Evolutionary conservation across 1,284 basidiomycete genomes (phyloP).

Genomic region (Hymenochaete sp.): DNA sequence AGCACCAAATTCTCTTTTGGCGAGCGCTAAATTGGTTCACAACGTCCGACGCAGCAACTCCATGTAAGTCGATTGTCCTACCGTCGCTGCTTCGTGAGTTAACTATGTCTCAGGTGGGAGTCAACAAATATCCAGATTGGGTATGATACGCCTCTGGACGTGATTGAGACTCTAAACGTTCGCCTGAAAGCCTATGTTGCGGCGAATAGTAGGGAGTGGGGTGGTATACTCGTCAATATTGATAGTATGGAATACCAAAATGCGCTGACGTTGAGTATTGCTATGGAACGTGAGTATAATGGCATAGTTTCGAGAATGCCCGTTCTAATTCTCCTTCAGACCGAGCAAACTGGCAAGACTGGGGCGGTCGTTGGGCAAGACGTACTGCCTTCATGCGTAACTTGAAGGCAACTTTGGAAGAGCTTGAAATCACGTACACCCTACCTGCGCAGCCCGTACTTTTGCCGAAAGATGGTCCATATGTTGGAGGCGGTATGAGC

Average conservation of each 20-base stretch:
- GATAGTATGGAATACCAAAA: constrained; percentile 75
- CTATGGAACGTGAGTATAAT: constrained; percentile 61
- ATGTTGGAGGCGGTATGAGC: constrained; percentile 14
- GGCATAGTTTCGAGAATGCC: background rate
- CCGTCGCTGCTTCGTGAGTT: constrained; percentile 8
- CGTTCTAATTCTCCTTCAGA: constrained; percentile 31
- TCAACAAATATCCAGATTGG: constrained; percentile 55
- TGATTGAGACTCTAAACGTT: constrained; percentile 56
- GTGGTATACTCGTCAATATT: constrained; percentile 49
- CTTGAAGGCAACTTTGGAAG: constrained; percentile 60
- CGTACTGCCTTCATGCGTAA: constrained; percentile 66
- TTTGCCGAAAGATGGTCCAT: constrained; percentile 31
- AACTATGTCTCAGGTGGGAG: constrained; percentile 56
- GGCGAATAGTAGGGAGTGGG: constrained; percentile 70
- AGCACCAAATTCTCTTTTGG: constrained; percentile 72
- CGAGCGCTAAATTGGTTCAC: constrained; percentile 67
- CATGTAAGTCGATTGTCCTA: constrained; percentile 41
- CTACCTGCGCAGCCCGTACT: constrained; percentile 66
- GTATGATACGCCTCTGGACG: constrained; percentile 59
- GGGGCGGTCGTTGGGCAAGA: constrained; percentile 70
- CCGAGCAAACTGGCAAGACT: constrained; percentile 80
- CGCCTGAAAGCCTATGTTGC: constrained; percentile 54
- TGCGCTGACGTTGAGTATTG: constrained; percentile 55
- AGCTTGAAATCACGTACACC: constrained; percentile 61
- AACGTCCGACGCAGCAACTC: constrained; percentile 68